phyloP scores from a whole-genome alignment of 208 protist species.

The Leishmania lainsoni region DNA sequence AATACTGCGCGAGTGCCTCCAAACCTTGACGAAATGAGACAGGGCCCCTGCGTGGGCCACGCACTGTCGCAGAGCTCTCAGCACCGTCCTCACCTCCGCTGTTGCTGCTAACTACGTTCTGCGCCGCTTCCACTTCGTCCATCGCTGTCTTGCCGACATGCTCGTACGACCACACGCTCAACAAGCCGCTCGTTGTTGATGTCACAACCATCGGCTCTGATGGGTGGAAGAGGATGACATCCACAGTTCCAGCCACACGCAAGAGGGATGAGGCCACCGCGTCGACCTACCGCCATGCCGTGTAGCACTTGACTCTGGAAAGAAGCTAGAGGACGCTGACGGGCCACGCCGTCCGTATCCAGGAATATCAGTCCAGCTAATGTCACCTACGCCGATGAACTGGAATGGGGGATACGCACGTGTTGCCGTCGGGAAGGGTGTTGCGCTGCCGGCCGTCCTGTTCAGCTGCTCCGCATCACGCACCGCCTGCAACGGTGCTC shows the following conservation, averaged over 20 bases:
- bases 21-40: slow-evolving; percentile 1
- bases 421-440: background rate
- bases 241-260: slow-evolving; percentile 16
- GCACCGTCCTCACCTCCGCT: background rate
- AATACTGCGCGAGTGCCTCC: slow-evolving; percentile 30
- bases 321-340: background rate
- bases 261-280: slow-evolving; percentile 10
- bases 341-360: slow-evolving; percentile 16
- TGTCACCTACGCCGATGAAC: slow-evolving; percentile 28
- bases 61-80: slow-evolving; percentile 4
- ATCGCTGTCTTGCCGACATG: background rate
- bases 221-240: slow-evolving; percentile 60
- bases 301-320: background rate
- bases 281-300: background rate
- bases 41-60: background rate
- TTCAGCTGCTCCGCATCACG: slow-evolving; percentile 5
- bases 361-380: slow-evolving; percentile 14
- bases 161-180: slow-evolving; percentile 68
- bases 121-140: slow-evolving; percentile 1
- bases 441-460: slow-evolving; percentile 4
- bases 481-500: background rate
- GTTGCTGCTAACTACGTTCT: background rate
- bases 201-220: slow-evolving; percentile 53
- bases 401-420: slow-evolving; percentile 17
- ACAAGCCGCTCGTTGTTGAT: slow-evolving; percentile 52